Evolutionary conservation across 2,329 filamentous ascomycete genomes (phyloP), one percentile per base, ranked within the genome.

Genomic region (Colletotrichum brevisporum): DNA sequence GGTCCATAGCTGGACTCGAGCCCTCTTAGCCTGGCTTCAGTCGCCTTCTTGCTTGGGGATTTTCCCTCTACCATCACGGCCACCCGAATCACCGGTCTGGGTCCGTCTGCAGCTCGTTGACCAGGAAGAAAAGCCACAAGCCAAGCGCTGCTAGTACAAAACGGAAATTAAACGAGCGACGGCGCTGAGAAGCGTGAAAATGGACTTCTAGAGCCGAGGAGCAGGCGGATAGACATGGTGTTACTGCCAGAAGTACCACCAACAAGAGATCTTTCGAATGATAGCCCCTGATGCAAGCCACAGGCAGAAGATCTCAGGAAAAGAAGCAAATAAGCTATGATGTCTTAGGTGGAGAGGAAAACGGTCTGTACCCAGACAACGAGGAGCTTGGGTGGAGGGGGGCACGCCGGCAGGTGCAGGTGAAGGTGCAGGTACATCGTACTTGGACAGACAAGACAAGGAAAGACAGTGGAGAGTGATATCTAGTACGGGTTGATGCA

Each of bases 251-350:
- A 48, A 27, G 31, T 51, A 56, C 48, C 8, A 55, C 15, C 15
- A 21, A 31, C 27, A 57, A n/a, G 13, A 43, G 10, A n/a, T 31
- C 41, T 27, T 27, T 56, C 27, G 57, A 27, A 21, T 31, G 24
- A 41, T 26, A 47, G 8, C 45, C 60, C 12, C 48, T 58, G 27
- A 43, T 26, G 61, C 66, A 54, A 69, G 55, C 31, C 62, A 60
- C 43, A 27, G 50, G 50, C 41, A 59, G 45, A 48, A 15, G 26
- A 27, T 48, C 53, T 54, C 18, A n/a, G 50, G 27, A 50, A 50
- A 24, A 13, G 9, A 50, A 50, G 47, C 21, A 21, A 15, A 31
- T 27, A 41, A 41, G 26, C 59, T 48, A 21, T 24, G 24, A 69
- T 51, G 50, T 24, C 16, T 16, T 47, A 24, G 24, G 36, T 36